Evolutionary conservation across 768 basidiomycete genomes (phyloP).

Genomic region (Tulasnella sp.): DNA sequence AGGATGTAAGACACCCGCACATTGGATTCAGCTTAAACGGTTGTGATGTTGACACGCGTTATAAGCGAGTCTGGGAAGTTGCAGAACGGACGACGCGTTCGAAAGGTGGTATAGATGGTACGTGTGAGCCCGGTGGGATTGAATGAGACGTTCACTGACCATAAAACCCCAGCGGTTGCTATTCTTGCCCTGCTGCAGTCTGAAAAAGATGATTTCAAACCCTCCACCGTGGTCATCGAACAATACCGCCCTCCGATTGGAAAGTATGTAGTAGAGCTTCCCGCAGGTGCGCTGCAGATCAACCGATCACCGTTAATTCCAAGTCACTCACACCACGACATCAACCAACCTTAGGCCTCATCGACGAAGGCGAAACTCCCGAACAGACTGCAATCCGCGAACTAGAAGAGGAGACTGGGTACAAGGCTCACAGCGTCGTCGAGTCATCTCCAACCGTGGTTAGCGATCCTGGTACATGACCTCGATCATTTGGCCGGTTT

Average conservation of each 20-base stretch:
- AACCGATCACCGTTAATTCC: neutral
- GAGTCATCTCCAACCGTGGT: slow-evolving; percentile 52
- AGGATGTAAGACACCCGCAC: slow-evolving; percentile 36
- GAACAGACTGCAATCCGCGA: slow-evolving; percentile 77
- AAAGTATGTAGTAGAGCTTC: slow-evolving; percentile 58
- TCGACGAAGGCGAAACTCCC: slow-evolving; percentile 75
- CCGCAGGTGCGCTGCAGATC: slow-evolving; percentile 35
- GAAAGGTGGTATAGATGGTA: slow-evolving; percentile 70
- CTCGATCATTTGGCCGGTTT: neutral
- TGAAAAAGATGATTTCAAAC: slow-evolving; percentile 53
- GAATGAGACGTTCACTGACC: neutral
- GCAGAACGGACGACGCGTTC: slow-evolving; percentile 78
- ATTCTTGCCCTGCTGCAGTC: slow-evolving; percentile 72
- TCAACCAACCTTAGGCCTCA: slow-evolving; percentile 51
- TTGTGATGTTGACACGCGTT: neutral
- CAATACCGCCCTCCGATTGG: slow-evolving; percentile 85
- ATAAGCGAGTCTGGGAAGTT: slow-evolving; percentile 68
- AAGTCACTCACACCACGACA: slow-evolving; percentile 13
- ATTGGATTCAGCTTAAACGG: neutral
- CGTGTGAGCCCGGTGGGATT: neutral
- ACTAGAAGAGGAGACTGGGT: slow-evolving; percentile 89
- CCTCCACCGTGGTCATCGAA: slow-evolving; percentile 75
- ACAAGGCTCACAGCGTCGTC: slow-evolving; percentile 48
- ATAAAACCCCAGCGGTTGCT: slow-evolving; percentile 51
- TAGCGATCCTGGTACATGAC: slow-evolving; percentile 50